phyloP scores from a whole-genome alignment of 2,329 filamentous ascomycete genomes.

The Aureobasidium sp. region DNA sequence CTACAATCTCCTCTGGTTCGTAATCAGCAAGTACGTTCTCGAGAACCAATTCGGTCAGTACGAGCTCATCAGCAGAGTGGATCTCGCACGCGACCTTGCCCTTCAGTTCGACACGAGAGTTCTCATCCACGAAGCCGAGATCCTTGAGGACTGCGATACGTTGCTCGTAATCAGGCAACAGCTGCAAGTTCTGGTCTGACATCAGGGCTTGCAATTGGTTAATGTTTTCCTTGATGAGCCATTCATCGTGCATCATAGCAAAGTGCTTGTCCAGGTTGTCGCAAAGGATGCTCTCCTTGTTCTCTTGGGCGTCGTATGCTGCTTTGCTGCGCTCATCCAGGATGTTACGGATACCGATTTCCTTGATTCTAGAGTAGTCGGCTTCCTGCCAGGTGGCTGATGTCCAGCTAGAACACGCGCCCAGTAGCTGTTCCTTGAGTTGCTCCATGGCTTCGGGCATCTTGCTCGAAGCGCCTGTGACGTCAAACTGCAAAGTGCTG shows the following conservation, averaged over 20 bases:
- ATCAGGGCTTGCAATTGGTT: constrained; percentile 76
- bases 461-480: constrained; percentile 30
- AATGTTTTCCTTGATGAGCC: constrained; percentile 93
- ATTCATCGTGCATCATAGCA: constrained; percentile 93
- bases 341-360: constrained; percentile 71
- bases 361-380: constrained; percentile 73
- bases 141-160: constrained; percentile 87
- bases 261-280: constrained; percentile 83
- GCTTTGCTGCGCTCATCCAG: constrained; percentile 62
- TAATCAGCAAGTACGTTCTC: constrained; percentile 95
- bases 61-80: constrained; percentile 91
- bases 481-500: constrained; percentile 39
- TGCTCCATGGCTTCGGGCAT: constrained; percentile 43
- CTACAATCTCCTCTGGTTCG: constrained; percentile 93
- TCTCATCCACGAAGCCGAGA: constrained; percentile 81
- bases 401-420: constrained; percentile 66
- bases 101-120: constrained; percentile 84
- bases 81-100: constrained; percentile 98
- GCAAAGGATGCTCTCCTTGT: constrained; percentile 57
- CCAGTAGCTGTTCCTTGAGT: constrained; percentile 60
- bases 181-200: constrained; percentile 91
- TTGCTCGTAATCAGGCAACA: constrained; percentile 94
- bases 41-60: constrained; percentile 92
- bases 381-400: constrained; percentile 73
- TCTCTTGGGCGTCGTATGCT: constrained; percentile 52